A percentile compares a stretch with the other conserved stretches of the same genome.
These are phyloP conservation scores for Neurospora sp. DNA, from an alignment of 2,329 filamentous ascomycete genomes.

Conservation along the genomic window DNA sequence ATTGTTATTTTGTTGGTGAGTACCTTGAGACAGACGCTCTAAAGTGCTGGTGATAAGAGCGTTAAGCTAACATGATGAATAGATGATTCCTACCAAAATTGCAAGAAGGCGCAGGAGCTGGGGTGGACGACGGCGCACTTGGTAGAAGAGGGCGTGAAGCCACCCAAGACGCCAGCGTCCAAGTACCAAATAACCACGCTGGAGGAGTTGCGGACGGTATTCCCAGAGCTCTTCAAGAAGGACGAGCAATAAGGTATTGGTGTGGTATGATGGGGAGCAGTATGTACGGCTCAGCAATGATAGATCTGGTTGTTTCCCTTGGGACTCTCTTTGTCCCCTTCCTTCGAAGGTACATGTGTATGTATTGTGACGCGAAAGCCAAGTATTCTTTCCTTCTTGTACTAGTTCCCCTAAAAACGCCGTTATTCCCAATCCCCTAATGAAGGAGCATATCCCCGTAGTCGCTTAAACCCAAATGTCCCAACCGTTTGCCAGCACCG, in stretches of 20 bases:
- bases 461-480: not conserved
- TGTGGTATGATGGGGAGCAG: not conserved
- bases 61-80: not conserved
- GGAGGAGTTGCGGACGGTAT: slow-evolving; percentile 63
- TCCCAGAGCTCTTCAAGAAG: slow-evolving; percentile 78
- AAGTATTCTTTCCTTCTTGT: not conserved
- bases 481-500: not conserved
- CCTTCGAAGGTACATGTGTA: not conserved
- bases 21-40: slow-evolving; percentile 15
- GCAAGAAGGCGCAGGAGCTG: slow-evolving; percentile 60
- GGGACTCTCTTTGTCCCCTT: not conserved
- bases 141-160: slow-evolving; percentile 61
- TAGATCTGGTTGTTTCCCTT: not conserved
- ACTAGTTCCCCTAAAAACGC: not conserved
- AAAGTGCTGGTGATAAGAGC: not conserved
- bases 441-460: not conserved
- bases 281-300: not conserved
- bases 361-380: not conserved
- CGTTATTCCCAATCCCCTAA: not conserved
- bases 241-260: not conserved
- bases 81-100: slow-evolving; percentile 87
- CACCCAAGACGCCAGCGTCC: slow-evolving; percentile 54
- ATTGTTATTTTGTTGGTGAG: slow-evolving; percentile 91
- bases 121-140: slow-evolving; percentile 85
- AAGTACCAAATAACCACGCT: slow-evolving; percentile 68